phyloP scores from a whole-genome alignment of 2,329 filamentous ascomycete genomes.

The Claviceps citrina region DNA sequence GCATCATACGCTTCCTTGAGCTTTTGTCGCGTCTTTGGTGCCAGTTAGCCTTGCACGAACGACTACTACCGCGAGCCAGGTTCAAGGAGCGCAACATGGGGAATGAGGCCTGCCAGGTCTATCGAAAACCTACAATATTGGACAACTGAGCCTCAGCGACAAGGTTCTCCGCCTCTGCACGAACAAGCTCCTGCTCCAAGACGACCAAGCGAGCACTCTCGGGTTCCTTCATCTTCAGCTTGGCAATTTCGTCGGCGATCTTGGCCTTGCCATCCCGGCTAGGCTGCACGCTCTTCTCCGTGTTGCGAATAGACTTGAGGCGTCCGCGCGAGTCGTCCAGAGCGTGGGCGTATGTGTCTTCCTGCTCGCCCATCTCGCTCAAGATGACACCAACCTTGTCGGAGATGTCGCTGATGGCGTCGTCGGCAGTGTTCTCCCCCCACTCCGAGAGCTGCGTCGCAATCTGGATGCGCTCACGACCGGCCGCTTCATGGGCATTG shows the following conservation, averaged over 20 bases:
- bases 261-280: slow-evolving; percentile 75
- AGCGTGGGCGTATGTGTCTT: slow-evolving; percentile 72
- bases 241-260: slow-evolving; percentile 83
- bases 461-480: slow-evolving; percentile 68
- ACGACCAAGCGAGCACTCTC: slow-evolving; percentile 65
- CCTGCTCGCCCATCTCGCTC: slow-evolving; percentile 84
- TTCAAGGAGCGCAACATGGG: too few relatives aligned
- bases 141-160: slow-evolving; percentile 93
- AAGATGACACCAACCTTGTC: slow-evolving; percentile 92
- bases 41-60: slow-evolving; percentile 25
- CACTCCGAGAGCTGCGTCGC: slow-evolving; percentile 88
- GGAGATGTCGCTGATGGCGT: slow-evolving; percentile 73
- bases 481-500: slow-evolving; percentile 67
- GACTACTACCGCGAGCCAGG: too few relatives aligned
- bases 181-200: slow-evolving; percentile 89
- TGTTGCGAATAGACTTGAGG: slow-evolving; percentile 88
- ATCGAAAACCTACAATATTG: slow-evolving; percentile 55
- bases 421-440: slow-evolving; percentile 84
- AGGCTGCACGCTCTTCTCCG: slow-evolving; percentile 87
- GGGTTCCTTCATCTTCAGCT: slow-evolving; percentile 83
- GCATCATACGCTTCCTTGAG: slow-evolving; percentile 86
- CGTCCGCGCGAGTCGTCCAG: slow-evolving; percentile 71
- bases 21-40: slow-evolving; percentile 91
- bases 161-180: slow-evolving; percentile 87
- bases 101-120: background rate